Evolutionary conservation across 805 yeast genomes (phyloP), one percentile per base, ranked within the genome.

Genomic region (Blastobotrys americana): DNA sequence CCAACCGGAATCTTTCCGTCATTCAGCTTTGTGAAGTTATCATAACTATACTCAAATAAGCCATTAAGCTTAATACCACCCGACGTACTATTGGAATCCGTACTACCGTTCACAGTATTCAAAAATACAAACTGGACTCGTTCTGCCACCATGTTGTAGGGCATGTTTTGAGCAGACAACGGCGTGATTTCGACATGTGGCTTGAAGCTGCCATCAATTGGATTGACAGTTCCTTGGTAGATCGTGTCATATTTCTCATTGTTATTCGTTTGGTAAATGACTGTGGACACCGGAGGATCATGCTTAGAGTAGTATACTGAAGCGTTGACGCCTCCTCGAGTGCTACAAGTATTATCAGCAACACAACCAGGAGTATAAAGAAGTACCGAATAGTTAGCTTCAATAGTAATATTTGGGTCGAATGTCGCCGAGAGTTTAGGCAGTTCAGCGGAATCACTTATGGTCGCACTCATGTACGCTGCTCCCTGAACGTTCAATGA

Each of bases 301-400:
- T 73, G 76, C 25, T 72, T 68, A 6, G 70, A 71, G 33, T 75
- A 74, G 50, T 63, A 67, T 1, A 89, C 68, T 0, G 94, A 73
- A 0, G 82, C 96, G 54, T 85, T 85, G 3, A 85, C 90, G 20
- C 77, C 73, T 8, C 95, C 90, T 58, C 98, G 74, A 17, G 66
- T 47, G 18, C 59, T 53, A 64, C 98, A 93, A 0, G 93, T 73
- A 41, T 67, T 63, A 58, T 84, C 95, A 3, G 54, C 59, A 1
- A 61, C 43, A 66, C 98, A 93, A 0, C 97, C 97, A 0, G 96
- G 96, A 0, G 98, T 93, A 55, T 77, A 82, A 41, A 89, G 55
- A 42, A 77, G 67, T 19, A 93, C 70, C 0, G 85, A 69, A 61
- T 87, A 93, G 47, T 78, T 70, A 6, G 97, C 97, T 0, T 85